These are phyloP conservation scores for Xylariales sp. DNA, from an alignment of 2,329 filamentous ascomycete species.

Conservation along the genomic window DNA sequence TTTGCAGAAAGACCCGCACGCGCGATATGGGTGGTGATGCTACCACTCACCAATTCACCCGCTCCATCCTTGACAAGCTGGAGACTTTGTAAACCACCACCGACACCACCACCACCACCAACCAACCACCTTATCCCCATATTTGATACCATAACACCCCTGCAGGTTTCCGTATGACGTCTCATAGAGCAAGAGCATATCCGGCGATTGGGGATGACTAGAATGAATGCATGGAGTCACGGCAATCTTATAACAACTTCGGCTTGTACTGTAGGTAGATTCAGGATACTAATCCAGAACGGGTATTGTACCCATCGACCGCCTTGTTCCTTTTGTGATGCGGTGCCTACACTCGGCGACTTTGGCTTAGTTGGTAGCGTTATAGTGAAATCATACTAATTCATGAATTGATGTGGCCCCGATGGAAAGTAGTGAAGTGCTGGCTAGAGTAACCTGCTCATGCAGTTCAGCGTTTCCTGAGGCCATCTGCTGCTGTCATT, in stretches of 20 bases:
- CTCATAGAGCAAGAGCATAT: conserved; percentile 19
- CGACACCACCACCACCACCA: no score
- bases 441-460: no score
- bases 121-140: conserved; percentile 10
- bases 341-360: no score
- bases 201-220: conserved; percentile 16
- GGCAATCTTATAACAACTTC: conserved; percentile 20
- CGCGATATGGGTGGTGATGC: conserved; percentile 91
- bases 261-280: conserved; percentile 25
- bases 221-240: conserved; percentile 25
- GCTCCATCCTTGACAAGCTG: conserved; percentile 93
- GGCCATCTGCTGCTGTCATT: no score
- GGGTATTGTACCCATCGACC: no score
- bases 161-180: conserved; percentile 12
- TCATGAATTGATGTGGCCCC: no score
- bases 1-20: conserved; percentile 72
- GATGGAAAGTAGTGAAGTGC: no score
- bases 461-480: no score
- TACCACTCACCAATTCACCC: conserved; percentile 92
- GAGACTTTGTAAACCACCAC: conserved; percentile 58
- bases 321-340: no score
- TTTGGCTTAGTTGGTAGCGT: no score
- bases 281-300: conserved; percentile 19
- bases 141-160: conserved; percentile 17
- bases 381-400: no score